A percentile compares a stretch with the other conserved stretches of the same genome.
These are phyloP conservation scores for Botrytis paeoniae DNA, from an alignment of 2,329 filamentous ascomycete genomes.

Conservation along the genomic window DNA sequence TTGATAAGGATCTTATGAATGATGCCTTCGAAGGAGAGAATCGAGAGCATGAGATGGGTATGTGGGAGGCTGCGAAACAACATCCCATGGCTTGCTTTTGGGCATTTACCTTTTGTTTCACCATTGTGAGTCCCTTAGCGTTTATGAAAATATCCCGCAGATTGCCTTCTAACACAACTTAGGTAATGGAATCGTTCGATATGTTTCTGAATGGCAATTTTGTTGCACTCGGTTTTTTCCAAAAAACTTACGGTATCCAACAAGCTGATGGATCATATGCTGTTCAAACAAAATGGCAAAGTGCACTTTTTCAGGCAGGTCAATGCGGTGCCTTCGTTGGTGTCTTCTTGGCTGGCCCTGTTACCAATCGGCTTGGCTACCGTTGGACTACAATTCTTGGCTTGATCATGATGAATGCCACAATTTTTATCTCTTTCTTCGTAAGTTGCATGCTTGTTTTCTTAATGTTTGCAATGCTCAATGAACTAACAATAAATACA, in stretches of 20 bases:
- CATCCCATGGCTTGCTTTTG: constrained; percentile 53
- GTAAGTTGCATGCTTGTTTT: constrained; percentile 34
- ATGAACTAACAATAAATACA: background rate
- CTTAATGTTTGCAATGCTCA: background rate
- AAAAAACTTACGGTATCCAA: background rate
- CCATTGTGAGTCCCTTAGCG: constrained; percentile 44
- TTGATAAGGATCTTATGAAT: background rate
- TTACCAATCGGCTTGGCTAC: constrained; percentile 58
- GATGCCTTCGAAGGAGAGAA: constrained; percentile 50
- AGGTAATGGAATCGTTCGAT: constrained; percentile 64
- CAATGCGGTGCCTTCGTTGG: constrained; percentile 59
- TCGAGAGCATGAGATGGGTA: constrained; percentile 49
- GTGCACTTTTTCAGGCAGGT: constrained; percentile 53
- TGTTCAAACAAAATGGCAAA: constrained; percentile 56
- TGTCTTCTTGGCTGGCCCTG: constrained; percentile 57
- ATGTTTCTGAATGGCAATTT: constrained; percentile 61
- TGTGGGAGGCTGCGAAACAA: constrained; percentile 48
- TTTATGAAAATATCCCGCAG: constrained; percentile 13
- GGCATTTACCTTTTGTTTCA: constrained; percentile 55
- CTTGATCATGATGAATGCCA: constrained; percentile 54
- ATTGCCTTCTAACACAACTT: constrained; percentile 18
- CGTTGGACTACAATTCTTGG: constrained; percentile 55
- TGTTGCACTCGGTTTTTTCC: constrained; percentile 50
- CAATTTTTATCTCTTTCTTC: constrained; percentile 44
- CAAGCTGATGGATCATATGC: constrained; percentile 30